Percentiles rank a stretch among this genome's conserved stretches.
Conservation (phyloP, 805 yeast species). For the Starmerella ratchasimensis region DNA sequence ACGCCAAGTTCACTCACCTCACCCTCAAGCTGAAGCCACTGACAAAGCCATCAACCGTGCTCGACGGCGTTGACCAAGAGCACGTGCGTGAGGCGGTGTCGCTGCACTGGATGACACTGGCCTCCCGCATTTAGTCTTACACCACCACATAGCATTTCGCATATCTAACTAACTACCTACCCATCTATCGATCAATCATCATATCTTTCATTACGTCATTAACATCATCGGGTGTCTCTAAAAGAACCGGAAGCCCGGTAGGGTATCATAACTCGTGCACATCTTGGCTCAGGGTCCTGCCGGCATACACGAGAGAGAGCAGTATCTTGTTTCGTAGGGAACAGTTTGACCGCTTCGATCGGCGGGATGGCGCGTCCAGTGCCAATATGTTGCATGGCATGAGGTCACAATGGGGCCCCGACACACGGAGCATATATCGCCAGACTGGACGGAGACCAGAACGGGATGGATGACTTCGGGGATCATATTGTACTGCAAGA, state of each 20-base stretch:
- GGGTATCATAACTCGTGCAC: too few relatives aligned
- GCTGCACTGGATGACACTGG: constrained; percentile 19
- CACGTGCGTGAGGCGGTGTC: constrained; percentile 16
- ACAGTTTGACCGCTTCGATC: constrained; percentile 8
- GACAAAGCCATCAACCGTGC: constrained; percentile 14
- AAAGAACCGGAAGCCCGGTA: too few relatives aligned
- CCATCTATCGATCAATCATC: too few relatives aligned
- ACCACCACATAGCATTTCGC: too few relatives aligned
- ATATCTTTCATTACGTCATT: too few relatives aligned
- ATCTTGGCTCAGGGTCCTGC: too few relatives aligned
- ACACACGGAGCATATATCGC: constrained; percentile 12
- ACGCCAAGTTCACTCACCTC: constrained; percentile 16
- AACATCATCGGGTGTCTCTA: too few relatives aligned
- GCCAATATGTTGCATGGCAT: not conserved
- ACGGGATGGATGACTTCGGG: not conserved
- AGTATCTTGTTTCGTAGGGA: constrained; percentile 8
- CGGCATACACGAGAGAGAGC: constrained; percentile 6
- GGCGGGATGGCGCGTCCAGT: constrained; percentile 8
- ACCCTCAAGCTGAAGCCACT: constrained; percentile 19
- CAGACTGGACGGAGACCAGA: constrained; percentile 3
- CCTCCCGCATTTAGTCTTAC: constrained; percentile 5
- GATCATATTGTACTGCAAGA: too few relatives aligned
- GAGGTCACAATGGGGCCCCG: constrained; percentile 4
- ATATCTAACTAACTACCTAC: too few relatives aligned
- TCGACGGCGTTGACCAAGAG: constrained; percentile 17